Evolutionary conservation across 345 rosid species (phyloP), one percentile per base, ranked within the genome.

Genomic region (Viola odorata): DNA sequence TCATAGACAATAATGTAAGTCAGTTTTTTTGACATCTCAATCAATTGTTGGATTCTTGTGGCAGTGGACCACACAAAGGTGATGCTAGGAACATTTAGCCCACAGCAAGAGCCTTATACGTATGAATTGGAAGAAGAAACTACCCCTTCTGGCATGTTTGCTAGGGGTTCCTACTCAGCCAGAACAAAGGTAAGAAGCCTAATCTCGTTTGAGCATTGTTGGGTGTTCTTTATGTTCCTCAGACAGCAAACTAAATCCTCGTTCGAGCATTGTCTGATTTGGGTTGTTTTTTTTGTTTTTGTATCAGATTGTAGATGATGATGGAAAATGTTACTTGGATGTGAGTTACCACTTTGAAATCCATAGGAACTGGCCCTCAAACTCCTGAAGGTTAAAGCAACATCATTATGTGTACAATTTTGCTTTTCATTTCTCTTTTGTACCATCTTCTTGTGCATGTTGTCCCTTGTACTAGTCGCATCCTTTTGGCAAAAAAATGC

Each of bases 101-200:
- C 79, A 8, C 62, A 61, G 61, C 62, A 67, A 53, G 79, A 71
- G 59, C 67, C 70, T 0, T 75, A 75, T 50, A 63, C 60, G 2
- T 53, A 71, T 48, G 75, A 58, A 37, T 47, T 71, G 53, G 63
- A 50, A 61, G 75, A 71, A 53, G 76, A 71, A 54, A 67, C 64
- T 63, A 75, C 66, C 57, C 79, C 79, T 14, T 62, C 75, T 12
- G 79, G 79, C 32, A 42, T 75, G 12, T 75, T 75, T 41, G 79
- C 63, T 3, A 63, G 79, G 45, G 79, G 79, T 17, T 67, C 79
- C 37, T 75, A 71, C 53, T 71, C 66, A 37, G 79, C 66, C 12
- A 55, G 69, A 56, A 71, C 79, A 14, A 71, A 63, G 79, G 79
- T 75, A 0, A 5, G 13, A 8, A 6, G 10, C 17, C 2, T 36